A percentile compares a stretch with the other conserved stretches of the same genome.
Conservation (phyloP, 2,329 filamentous ascomycete species). For the Pseudopithomyces maydicus region DNA sequence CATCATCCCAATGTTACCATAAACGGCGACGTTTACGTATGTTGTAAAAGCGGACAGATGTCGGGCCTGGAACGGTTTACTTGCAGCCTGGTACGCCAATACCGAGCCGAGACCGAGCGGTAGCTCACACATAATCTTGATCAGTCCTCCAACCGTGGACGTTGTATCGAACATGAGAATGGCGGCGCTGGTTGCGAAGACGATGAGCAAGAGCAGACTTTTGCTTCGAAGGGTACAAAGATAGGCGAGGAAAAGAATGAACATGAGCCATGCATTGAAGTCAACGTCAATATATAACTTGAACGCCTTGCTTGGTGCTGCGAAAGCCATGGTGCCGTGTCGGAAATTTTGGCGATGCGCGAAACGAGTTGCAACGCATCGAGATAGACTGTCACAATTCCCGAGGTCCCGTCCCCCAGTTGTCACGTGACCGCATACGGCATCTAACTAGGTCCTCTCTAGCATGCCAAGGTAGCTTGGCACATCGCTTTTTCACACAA, state of each 20-base stretch:
- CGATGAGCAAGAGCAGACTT: neutral
- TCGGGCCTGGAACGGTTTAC: neutral
- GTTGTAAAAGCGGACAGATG: neutral
- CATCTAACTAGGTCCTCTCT: no score
- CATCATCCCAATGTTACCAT: conserved; percentile 1
- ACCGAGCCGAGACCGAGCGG: neutral
- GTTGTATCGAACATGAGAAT: neutral
- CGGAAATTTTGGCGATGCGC: no score
- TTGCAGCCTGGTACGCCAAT: neutral
- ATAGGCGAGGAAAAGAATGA: neutral
- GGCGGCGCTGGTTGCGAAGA: neutral
- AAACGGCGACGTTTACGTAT: neutral
- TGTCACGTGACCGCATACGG: no score
- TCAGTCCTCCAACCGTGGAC: neutral
- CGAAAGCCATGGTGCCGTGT: no score
- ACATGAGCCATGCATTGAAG: neutral
- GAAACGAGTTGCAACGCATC: no score
- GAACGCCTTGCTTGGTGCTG: no score
- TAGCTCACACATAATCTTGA: neutral
- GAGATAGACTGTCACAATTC: no score
- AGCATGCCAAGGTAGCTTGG: no score
- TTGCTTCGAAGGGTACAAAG: neutral
- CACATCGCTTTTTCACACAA: no score
- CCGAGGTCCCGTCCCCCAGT: no score
- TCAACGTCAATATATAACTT: neutral